Evolutionary conservation across 2,329 filamentous ascomycete genomes (phyloP), one percentile per base, ranked within the genome.

Genomic region (Magnaporthales sp.): DNA sequence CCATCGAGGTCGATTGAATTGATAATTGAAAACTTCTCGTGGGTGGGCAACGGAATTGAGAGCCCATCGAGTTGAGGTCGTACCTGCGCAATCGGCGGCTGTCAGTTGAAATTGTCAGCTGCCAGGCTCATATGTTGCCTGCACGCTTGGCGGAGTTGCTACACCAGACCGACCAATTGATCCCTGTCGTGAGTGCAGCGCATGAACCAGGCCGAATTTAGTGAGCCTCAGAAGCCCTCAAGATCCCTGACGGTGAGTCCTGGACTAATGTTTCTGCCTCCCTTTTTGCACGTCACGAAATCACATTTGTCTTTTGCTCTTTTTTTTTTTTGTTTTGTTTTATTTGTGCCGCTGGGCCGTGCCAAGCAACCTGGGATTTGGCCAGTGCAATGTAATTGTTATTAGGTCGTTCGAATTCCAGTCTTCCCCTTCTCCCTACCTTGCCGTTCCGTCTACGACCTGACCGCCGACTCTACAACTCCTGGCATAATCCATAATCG

Each of bases 41-140:
- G n/a, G n/a, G n/a, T n/a, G n/a, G n/a, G n/a, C n/a, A n/a, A n/a
- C n/a, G 22, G 24, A 26, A 27, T 58, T 24, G 24, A 58, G 13
- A 56, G n/a, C 9, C 51, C 51, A 24, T 56, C 51, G 9, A 24
- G 4, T n/a, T 56, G 51, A 22, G 8, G 9, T 19, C 22, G 51
- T 56, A 13, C 24, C n/a, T 24, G n/a, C 54, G 54, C 54, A 58
- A 26, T 9, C 46, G 38, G 24, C 63, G 54, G 46, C 38, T 65
- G 51, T 29, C 29, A 31, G 24, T 31, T 30, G 19, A 30, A 58
- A 24, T 11, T 62, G 64, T 26, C 64, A 66, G 56, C 64, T 66
- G 64, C 54, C 54, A 58, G 15, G 13, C 13, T 51, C 38, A n/a
- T n/a, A n/a, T 58, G 56, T 6, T 60, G 56, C 26, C 56, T 27